Conservation (phyloP, 2,329 filamentous ascomycete species). For the Colletotrichum scovillei region DNA sequence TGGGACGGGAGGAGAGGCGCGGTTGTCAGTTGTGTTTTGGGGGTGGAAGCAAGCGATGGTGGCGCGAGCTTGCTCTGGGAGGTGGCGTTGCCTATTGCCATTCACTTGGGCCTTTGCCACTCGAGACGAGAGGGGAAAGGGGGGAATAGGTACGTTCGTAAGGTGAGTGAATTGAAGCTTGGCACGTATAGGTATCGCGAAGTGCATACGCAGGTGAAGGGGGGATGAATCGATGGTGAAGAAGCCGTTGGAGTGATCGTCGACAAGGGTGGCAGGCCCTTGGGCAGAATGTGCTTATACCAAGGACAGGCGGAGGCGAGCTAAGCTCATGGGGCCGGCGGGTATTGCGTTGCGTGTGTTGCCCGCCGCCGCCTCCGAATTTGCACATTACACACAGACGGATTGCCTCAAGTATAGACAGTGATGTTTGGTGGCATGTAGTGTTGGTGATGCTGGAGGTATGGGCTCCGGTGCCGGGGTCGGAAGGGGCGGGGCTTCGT, state of each 20-base stretch:
- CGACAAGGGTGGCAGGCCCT: constrained; percentile 1
- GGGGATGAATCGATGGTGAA: not conserved
- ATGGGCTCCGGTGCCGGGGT: not conserved
- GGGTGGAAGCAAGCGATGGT: not conserved
- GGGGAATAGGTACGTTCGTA: not conserved
- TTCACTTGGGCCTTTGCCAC: not conserved
- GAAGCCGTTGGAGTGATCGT: not conserved
- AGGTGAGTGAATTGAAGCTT: not conserved
- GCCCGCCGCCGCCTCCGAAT: not conserved
- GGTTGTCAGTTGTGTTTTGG: not conserved
- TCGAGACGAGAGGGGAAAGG: not conserved
- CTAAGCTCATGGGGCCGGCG: not conserved
- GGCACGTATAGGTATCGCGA: not conserved
- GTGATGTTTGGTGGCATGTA: not conserved
- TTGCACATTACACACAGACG: not conserved
- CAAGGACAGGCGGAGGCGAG: not conserved
- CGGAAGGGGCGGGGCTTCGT: not conserved
- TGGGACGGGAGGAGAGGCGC: not conserved
- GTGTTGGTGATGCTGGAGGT: not conserved
- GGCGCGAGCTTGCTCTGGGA: not conserved
- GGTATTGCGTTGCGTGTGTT: too few species aligned
- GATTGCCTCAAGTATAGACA: too few species aligned
- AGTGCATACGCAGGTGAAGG: not conserved
- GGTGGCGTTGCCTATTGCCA: not conserved
- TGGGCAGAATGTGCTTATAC: not conserved